A percentile compares a stretch with the other conserved stretches of the same genome.
Conservation (phyloP, 179 eudicot species). For the Beta corolliflora region DNA sequence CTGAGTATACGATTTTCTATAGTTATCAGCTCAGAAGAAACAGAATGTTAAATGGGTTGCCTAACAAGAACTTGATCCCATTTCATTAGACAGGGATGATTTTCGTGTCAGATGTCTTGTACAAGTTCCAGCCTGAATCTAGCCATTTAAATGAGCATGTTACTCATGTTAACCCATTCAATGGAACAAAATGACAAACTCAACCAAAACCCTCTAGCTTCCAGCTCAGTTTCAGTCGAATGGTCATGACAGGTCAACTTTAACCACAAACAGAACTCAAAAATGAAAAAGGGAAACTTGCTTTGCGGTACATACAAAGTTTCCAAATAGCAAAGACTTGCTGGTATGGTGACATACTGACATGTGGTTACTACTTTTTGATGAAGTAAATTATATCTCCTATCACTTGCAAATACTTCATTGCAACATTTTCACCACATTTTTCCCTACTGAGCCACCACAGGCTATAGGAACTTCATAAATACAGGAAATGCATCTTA, state of each 20-base stretch:
- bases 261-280: background rate
- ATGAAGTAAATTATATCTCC: background rate
- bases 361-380: background rate
- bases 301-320: background rate
- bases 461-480: background rate
- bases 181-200: background rate
- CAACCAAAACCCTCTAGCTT: background rate
- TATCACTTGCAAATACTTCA: background rate
- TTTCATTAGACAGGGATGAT: background rate
- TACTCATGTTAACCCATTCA: background rate
- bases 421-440: background rate
- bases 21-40: too few species aligned
- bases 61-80: too few species aligned
- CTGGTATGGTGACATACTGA: background rate
- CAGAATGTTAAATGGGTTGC: too few species aligned
- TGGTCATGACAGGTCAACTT: background rate
- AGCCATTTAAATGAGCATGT: background rate
- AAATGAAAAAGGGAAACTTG: background rate
- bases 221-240: background rate
- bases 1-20: too few species aligned
- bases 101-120: too few species aligned
- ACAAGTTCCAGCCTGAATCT: background rate
- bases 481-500: background rate
- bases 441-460: background rate
- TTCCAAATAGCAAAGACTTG: background rate